phyloP scores from a whole-genome alignment of 768 basidiomycete genomes.

The Fibroporia radiculosa region DNA sequence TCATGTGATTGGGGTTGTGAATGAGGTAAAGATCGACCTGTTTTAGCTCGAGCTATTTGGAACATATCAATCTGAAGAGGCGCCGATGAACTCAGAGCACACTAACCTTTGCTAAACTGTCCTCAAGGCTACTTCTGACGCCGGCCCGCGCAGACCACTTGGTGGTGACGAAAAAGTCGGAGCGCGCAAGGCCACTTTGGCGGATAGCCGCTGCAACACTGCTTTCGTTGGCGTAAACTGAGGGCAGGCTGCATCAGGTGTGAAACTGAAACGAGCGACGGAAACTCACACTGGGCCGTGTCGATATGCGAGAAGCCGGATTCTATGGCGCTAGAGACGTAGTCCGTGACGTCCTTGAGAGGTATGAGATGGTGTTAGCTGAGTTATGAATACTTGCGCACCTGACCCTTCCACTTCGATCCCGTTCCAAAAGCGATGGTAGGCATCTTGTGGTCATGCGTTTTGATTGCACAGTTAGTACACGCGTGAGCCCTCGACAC shows the following conservation, averaged over 20 bases:
- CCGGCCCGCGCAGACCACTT: slow-evolving; percentile 39
- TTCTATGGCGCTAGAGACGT: slow-evolving; percentile 51
- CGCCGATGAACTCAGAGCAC: not conserved
- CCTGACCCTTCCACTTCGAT: slow-evolving; percentile 28
- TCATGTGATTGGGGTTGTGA: slow-evolving; percentile 35
- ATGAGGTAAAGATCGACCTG: slow-evolving; percentile 68
- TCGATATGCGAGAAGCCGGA: slow-evolving; percentile 57
- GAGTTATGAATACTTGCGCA: slow-evolving; percentile 1
- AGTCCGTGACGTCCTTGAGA: slow-evolving; percentile 40
- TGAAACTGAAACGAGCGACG: not conserved
- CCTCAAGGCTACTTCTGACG: slow-evolving; percentile 32
- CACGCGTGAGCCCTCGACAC: too few relatives aligned
- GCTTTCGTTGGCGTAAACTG: slow-evolving; percentile 30
- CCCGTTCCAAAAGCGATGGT: slow-evolving; percentile 58
- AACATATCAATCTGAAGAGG: not conserved
- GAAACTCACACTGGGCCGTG: slow-evolving; percentile 39
- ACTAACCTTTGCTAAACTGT: slow-evolving; percentile 44
- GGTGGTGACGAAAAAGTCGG: slow-evolving; percentile 31
- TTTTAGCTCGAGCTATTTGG: slow-evolving; percentile 45
- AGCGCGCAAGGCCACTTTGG: slow-evolving; percentile 27
- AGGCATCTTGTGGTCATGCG: slow-evolving; percentile 54
- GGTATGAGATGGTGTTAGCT: slow-evolving; percentile 15
- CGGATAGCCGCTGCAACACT: slow-evolving; percentile 30
- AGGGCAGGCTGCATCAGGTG: not conserved
- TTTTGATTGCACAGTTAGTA: too few relatives aligned